Conservation (phyloP, 345 rosid species). For the Populus nigra region DNA sequence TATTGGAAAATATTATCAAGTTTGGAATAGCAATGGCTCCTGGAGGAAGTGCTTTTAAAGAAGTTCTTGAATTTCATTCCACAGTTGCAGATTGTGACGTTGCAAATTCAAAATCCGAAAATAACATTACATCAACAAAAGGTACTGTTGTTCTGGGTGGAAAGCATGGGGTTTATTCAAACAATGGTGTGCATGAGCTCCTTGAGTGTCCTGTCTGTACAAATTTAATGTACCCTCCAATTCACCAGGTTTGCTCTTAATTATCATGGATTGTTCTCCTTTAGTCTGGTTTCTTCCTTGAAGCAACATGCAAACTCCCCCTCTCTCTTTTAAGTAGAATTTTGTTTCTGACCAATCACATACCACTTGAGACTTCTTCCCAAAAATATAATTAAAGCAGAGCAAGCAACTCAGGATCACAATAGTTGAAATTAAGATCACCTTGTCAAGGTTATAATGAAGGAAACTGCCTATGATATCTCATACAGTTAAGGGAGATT, state of each 20-base stretch:
- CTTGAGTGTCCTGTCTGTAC: conserved; percentile 36
- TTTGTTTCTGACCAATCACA: neutral
- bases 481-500: neutral
- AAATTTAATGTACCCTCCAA: conserved; percentile 37
- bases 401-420: neutral
- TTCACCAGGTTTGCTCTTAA: conserved; percentile 27
- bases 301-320: neutral
- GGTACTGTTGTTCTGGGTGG: conserved; percentile 28
- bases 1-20: conserved; percentile 2
- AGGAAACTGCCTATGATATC: neutral
- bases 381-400: neutral
- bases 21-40: conserved; percentile 43
- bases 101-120: conserved; percentile 25
- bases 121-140: conserved; percentile 20
- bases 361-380: neutral
- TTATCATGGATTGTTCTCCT: neutral
- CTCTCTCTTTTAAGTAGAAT: neutral
- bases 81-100: conserved; percentile 20
- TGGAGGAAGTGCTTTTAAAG: conserved; percentile 43
- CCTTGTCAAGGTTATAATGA: neutral
- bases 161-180: conserved; percentile 36
- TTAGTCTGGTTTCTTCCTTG: neutral
- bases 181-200: conserved; percentile 36
- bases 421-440: neutral
- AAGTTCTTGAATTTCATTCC: conserved; percentile 36